A percentile compares a stretch with the other conserved stretches of the same genome.
phyloP scores from a whole-genome alignment of 208 protist species.

The Acanthamoeba castellanii region DNA sequence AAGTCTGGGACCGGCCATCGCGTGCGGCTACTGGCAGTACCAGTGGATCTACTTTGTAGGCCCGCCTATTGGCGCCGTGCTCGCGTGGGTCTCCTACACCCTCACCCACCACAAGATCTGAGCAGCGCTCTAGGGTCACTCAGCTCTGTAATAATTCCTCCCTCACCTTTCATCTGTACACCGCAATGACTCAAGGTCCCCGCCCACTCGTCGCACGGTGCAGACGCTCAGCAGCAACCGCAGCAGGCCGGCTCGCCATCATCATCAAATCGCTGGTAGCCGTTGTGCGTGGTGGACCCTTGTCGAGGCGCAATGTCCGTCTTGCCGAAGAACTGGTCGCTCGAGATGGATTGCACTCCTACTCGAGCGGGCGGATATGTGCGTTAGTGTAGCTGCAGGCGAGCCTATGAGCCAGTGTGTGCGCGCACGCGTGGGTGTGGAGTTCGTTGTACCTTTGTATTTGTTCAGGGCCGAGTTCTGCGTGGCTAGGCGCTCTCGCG shows the following conservation, averaged over 20 bases:
- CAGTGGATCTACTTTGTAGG: conserved; percentile 22
- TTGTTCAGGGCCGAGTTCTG: conserved; percentile 11
- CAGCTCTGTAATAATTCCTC: too few relatives aligned
- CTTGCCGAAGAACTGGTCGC: conserved; percentile 21
- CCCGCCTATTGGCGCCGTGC: not conserved
- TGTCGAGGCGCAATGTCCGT: not conserved
- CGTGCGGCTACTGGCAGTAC: conserved; percentile 17
- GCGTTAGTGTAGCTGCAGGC: not conserved
- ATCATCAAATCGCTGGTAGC: conserved; percentile 36
- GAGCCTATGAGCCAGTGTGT: not conserved
- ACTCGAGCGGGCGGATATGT: not conserved
- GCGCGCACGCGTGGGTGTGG: not conserved
- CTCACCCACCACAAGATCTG: conserved; percentile 26
- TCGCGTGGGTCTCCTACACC: not conserved
- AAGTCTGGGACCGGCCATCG: not conserved
- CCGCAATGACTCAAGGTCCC: too few relatives aligned
- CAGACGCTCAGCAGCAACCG: not conserved
- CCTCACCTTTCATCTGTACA: too few relatives aligned
- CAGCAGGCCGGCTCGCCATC: conserved; percentile 15
- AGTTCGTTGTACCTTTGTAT: not conserved
- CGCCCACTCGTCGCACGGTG: too few relatives aligned
- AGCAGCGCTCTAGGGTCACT: too few relatives aligned
- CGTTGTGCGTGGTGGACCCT: not conserved
- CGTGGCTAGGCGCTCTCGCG: not conserved
- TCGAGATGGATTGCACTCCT: not conserved